These are phyloP conservation scores for Ophiostoma ips DNA, from an alignment of 2,329 filamentous ascomycete species.

Conservation along the genomic window DNA sequence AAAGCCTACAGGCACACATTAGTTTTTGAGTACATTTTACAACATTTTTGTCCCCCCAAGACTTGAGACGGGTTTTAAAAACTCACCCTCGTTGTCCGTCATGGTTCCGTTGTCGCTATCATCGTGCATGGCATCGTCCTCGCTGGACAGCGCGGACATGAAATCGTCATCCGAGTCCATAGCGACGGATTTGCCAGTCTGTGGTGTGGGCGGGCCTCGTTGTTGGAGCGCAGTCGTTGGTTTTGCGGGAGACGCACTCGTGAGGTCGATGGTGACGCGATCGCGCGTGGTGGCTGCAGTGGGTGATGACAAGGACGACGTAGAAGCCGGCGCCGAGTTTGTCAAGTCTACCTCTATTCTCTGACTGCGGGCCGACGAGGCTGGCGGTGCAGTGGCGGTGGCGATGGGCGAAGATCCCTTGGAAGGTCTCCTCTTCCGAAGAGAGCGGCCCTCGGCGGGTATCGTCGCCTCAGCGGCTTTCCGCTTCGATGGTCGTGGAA, in stretches of 20 bases:
- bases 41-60: no score
- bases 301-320: not conserved
- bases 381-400: not conserved
- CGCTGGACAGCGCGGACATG: slow-evolving; percentile 71
- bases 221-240: not conserved
- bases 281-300: not conserved
- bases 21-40: not conserved
- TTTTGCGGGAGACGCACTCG: not conserved
- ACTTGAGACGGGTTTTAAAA: no score
- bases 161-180: slow-evolving; percentile 98
- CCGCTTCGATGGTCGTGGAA: slow-evolving; percentile 47
- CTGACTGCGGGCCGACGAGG: slow-evolving; percentile 21
- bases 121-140: slow-evolving; percentile 59
- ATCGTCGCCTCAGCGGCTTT: slow-evolving; percentile 53
- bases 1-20: not conserved
- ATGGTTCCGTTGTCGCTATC: slow-evolving; percentile 60
- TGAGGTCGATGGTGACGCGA: not conserved
- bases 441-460: slow-evolving; percentile 28
- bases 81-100: slow-evolving; percentile 37
- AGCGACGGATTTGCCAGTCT: slow-evolving; percentile 37
- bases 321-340: slow-evolving; percentile 30
- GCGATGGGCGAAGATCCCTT: slow-evolving; percentile 21
- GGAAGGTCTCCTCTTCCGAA: slow-evolving; percentile 43
- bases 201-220: slow-evolving; percentile 11
- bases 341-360: slow-evolving; percentile 32